Base-by-base conservation (phyloP, 2,329 filamentous ascomycete genomes). In the Leptographium lundbergii region DNA sequence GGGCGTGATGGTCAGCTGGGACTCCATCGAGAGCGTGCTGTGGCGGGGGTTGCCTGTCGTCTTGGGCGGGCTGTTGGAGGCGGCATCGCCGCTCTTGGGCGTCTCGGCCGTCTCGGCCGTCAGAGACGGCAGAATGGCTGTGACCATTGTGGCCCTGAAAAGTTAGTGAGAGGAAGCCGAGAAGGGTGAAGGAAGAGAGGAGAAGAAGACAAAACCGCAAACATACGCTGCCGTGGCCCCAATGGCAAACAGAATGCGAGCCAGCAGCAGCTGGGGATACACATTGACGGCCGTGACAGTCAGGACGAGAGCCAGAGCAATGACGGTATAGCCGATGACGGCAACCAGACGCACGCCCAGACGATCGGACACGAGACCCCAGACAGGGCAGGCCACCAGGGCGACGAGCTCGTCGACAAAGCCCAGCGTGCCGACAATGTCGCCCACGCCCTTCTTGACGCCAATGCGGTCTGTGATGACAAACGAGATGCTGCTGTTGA, bases 241-340 rank as follows among this genome's bases (percentile, higher is more conserved):
- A 22, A 96, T 66, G 64, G 91, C 94, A 72, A 99, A 99, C 59
- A 95, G 76, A 56, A 97, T 76, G 64, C 94, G 81, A 58, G 88
- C 91, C 50, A 96, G 75, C 58, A 97, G 75, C 65, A 99, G 76
- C 70, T 95, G 86, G 11, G 94, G 92, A 72, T 96, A 96, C 10
- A 96, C 83, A 72, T 91, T 90, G 65, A 77, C 79, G 32, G 89
- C 89, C 77, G 95, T 89, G 29, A 96, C 91, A 67, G 96, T 89
- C 17, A 91, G 70, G 53, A 87, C 81, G 61, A 99, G 73, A 24
- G 89, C 82, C 14, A 91, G 63, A 0, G 87, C 91, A 58, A 97
- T 87, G 65, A 96, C 81, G 27, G 80, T 72, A 69, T 96, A 99
- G 9, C 94, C 94, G 47, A 87, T 72, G 27, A 91, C 87, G 63